Base-by-base conservation (phyloP, 1,284 basidiomycete species). In the Ustilago xerochloae region DNA sequence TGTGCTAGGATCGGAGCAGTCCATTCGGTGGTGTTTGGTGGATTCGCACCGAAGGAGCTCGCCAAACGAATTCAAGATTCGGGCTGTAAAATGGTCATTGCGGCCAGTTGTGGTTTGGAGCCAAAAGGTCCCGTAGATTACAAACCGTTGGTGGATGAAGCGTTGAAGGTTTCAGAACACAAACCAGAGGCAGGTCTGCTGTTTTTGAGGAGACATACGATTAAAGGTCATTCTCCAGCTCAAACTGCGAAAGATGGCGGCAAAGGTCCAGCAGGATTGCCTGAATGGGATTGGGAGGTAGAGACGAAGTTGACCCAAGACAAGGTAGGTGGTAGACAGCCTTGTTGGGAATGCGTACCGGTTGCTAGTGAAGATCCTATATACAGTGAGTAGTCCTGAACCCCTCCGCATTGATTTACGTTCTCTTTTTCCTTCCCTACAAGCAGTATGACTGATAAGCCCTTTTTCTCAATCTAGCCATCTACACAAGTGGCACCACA, bases 21-120 rank as follows among this genome's bases (percentile, higher is more conserved):
- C 13, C 80, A 83, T 38, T 81, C 80, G 35, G 82, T 83, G 32
- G 81, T 83, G 30, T 83, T 83, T 63, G 82, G 79, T 20, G 82
- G 81, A 0, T 83, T 83, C 43, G 79, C 82, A 6, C 62, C 79
- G 22, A 60, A 75, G 50, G 81, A 82, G 55, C 61, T 83, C 18
- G 77, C 79, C 0, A 82, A 83, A 49, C 63, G 81, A 10, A 82
- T 81, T 32, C 64, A 82, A 30, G 81, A 81, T 54, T 76, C 77
- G 24, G 28, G 54, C 3, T 78, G 76, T 43, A 74, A 73, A 43
- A 56, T 80, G 32, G 62, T 83, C 35, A 65, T 83, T 28, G 66
- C 81, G 10, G 73, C 81, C 18, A 71, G 64, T 28, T 83, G 79
- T 35, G 81, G 81, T 0, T 56, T 83, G 36, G 81, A 83, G 61